phyloP scores from a whole-genome alignment of 768 basidiomycete genomes.

The Lactifluus hygrophoroides region DNA sequence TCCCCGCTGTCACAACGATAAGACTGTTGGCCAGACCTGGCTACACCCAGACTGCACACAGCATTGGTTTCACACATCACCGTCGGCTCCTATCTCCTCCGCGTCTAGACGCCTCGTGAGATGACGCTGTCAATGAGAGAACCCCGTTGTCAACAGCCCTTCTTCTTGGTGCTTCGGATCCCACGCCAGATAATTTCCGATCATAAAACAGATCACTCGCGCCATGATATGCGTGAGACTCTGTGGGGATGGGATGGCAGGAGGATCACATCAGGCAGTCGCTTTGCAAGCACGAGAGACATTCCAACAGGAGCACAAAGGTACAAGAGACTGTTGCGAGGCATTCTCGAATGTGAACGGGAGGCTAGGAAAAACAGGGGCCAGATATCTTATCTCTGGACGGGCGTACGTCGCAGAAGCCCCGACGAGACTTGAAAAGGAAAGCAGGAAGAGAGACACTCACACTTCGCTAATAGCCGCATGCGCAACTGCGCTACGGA shows the following conservation, averaged over 20 bases:
- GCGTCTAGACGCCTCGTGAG: neutral
- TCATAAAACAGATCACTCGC: neutral
- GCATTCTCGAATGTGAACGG: neutral
- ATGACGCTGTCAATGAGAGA: neutral
- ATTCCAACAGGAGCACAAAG: neutral
- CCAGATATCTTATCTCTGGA: neutral
- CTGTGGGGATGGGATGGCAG: neutral
- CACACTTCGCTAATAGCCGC: conserved; percentile 42
- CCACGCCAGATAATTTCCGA: conserved; percentile 13
- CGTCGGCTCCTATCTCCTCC: conserved; percentile 6
- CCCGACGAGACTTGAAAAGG: neutral
- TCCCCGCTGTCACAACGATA: neutral
- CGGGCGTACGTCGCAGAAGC: neutral
- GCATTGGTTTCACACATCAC: neutral
- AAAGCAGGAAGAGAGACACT: conserved; percentile 19
- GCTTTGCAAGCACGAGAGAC: neutral
- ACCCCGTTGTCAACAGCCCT: neutral
- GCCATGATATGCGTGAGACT: neutral
- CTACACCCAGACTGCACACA: neutral
- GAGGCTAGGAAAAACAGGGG: no score
- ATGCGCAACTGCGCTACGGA: conserved; percentile 42
- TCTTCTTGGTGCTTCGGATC: neutral
- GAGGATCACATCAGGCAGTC: neutral
- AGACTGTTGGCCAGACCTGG: neutral
- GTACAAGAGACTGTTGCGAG: neutral